These are phyloP conservation scores for Daldinia eschscholtzii DNA, from an alignment of 2,329 filamentous ascomycete genomes.

Conservation along the genomic window DNA sequence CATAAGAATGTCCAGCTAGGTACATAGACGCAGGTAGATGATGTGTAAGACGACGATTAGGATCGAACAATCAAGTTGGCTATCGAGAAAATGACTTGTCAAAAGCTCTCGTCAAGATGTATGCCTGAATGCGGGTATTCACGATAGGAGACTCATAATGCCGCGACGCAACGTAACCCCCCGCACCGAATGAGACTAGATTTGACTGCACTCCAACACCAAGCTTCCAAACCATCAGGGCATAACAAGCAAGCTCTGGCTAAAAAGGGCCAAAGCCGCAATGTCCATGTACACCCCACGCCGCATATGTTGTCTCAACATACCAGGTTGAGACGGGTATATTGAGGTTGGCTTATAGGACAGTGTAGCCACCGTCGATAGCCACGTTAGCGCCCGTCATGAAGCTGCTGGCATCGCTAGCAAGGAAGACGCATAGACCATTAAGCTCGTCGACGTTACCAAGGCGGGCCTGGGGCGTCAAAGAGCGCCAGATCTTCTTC, in stretches of 20 bases:
- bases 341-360: conserved; percentile 60
- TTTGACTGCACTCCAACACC: conserved; percentile 4
- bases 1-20: conserved; percentile 23
- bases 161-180: conserved; percentile 35
- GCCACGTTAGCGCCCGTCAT: conserved; percentile 83
- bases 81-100: conserved; percentile 5
- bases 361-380: conserved; percentile 78
- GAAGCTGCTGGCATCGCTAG: conserved; percentile 78
- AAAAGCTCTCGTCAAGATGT: neutral
- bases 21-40: conserved; percentile 18
- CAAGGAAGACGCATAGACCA: conserved; percentile 80
- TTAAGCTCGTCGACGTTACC: conserved; percentile 82
- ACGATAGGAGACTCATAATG: conserved; percentile 12
- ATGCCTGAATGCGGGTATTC: conserved; percentile 4
- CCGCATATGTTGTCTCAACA: conserved; percentile 19
- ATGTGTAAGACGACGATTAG: conserved; percentile 16
- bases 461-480: conserved; percentile 80
- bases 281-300: conserved; percentile 20
- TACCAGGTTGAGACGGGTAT: conserved; percentile 14
- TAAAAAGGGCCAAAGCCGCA: conserved; percentile 37
- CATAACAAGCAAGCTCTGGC: conserved; percentile 24
- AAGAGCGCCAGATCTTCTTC: conserved; percentile 83
- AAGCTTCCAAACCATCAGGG: conserved; percentile 9
- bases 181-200: conserved; percentile 26
- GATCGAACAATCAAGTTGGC: conserved; percentile 3